phyloP scores from a whole-genome alignment of 2,329 filamentous ascomycete species.

The Chalaropsis ovoidea region DNA sequence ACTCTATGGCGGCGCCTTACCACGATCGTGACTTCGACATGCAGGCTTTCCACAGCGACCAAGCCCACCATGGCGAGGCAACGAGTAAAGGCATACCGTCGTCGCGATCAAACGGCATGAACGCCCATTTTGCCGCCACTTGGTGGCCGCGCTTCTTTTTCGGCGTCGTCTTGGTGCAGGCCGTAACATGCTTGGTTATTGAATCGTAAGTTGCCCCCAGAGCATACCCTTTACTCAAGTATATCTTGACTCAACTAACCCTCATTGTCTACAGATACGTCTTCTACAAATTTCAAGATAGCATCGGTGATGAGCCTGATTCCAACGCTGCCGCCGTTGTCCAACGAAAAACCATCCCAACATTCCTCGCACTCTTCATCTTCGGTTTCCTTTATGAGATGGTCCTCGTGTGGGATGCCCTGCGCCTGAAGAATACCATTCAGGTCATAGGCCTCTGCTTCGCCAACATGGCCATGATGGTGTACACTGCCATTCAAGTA shows the following conservation, averaged over 20 bases:
- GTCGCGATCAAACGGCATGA: slow-evolving; percentile 22
- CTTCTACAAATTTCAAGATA: slow-evolving; percentile 73
- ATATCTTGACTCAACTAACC: neutral
- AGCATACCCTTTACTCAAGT: neutral
- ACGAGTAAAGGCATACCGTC: slow-evolving; percentile 8
- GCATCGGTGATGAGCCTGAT: slow-evolving; percentile 36
- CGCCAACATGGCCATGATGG: slow-evolving; percentile 80
- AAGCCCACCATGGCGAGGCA: slow-evolving; percentile 6
- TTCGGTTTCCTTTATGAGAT: slow-evolving; percentile 93
- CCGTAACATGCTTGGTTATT: slow-evolving; percentile 66
- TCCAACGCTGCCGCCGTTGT: slow-evolving; percentile 35
- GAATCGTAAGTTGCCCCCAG: slow-evolving; percentile 58
- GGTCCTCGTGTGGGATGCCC: slow-evolving; percentile 81
- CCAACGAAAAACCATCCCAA: slow-evolving; percentile 68
- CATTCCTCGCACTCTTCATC: slow-evolving; percentile 91
- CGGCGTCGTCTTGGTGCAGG: slow-evolving; percentile 62
- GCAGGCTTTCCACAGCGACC: slow-evolving; percentile 15
- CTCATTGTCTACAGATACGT: slow-evolving; percentile 54
- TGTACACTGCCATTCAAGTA: slow-evolving; percentile 88
- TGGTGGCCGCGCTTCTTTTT: slow-evolving; percentile 86
- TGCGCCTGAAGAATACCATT: slow-evolving; percentile 94
- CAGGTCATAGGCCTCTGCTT: slow-evolving; percentile 91
- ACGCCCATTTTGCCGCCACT: slow-evolving; percentile 65
- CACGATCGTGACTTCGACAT: slow-evolving; percentile 21
- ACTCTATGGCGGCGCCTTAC: slow-evolving; percentile 18